Evolutionary conservation across 108 stramenopile genomes (phyloP), one percentile per base, ranked within the genome.

Genomic region (Cyclotella baltica): DNA sequence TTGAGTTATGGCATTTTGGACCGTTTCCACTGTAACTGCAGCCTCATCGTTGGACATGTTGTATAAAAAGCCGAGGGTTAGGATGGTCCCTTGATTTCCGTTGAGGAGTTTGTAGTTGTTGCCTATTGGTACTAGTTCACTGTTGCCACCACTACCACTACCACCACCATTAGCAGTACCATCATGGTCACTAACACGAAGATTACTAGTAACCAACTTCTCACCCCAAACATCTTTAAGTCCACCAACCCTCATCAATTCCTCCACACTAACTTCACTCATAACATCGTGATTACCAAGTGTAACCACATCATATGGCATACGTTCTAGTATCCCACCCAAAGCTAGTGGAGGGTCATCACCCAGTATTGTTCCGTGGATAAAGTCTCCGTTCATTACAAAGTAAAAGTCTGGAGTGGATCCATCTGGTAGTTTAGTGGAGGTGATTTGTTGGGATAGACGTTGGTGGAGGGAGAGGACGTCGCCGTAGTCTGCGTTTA

Each of bases 351-450:
- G 87, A 5, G 87, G 91, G 58, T 79, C 51, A 58, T 87, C 80
- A 15, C 77, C 83, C n/a, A 94, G 62, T 0, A 91, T 84, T 16
- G 93, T 91, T 15, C 93, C 93, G 70, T 94, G 91, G 50, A 90
- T 76, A 58, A 87, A 89, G 72, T 94, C 93, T 10, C 93, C 93
- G 82, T 95, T 95, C 84, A 89, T 90, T 30, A 95, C 89, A 82
- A 95, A 85, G 68, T 88, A 90, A 0, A 93, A 35, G 62, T 92
- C 89, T 20, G 55, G 52, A 25, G 34, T 59, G 43, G 58, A 19
- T n/a, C 30, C 59, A 48, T 72, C 36, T 31, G 58, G 16, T 47
- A 48, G 34, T 13, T 38, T 72, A 2, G 48, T 38, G 40, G 34
- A 29, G 53, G 38, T 29, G 15, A 67, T 58, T 28, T 82, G 61